phyloP scores from a whole-genome alignment of 2,329 filamentous ascomycete species.

The Xylariaceae sp. region DNA sequence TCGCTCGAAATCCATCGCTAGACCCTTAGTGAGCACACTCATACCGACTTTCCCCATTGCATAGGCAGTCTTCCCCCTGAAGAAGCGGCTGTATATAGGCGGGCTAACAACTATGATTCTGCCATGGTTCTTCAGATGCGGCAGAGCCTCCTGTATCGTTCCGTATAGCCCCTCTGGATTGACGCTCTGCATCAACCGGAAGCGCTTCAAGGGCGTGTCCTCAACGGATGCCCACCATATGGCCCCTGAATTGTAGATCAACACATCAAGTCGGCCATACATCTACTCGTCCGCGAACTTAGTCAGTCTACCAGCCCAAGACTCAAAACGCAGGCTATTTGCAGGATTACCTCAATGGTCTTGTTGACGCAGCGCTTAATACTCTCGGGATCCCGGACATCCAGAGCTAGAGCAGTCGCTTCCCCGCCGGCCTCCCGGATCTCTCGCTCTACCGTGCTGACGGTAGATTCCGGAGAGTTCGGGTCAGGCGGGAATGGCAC shows the following conservation, averaged over 20 bases:
- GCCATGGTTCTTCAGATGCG: slow-evolving; percentile 57
- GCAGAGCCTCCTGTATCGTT: slow-evolving; percentile 63
- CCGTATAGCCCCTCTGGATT: slow-evolving; percentile 75
- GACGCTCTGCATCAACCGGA: slow-evolving; percentile 71
- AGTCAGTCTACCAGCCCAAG: slow-evolving; percentile 3
- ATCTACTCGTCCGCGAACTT: slow-evolving; percentile 31
- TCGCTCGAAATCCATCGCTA: slow-evolving; percentile 75
- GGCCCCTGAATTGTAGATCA: slow-evolving; percentile 80
- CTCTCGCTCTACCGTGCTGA: slow-evolving; percentile 74
- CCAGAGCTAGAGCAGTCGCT: slow-evolving; percentile 63
- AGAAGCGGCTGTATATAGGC: slow-evolving; percentile 81
- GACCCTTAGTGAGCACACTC: slow-evolving; percentile 74
- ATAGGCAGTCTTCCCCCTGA: slow-evolving; percentile 81
- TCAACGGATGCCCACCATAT: slow-evolving; percentile 79
- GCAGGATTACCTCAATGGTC: slow-evolving; percentile 45
- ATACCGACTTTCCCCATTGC: slow-evolving; percentile 76
- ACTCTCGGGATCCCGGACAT: slow-evolving; percentile 62
- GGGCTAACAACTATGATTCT: slow-evolving; percentile 76
- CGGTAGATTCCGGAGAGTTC: slow-evolving; percentile 70
- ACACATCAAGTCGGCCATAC: slow-evolving; percentile 64
- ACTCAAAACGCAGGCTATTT: not conserved
- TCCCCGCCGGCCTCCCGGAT: slow-evolving; percentile 61
- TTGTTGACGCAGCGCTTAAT: slow-evolving; percentile 56
- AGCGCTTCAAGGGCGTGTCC: slow-evolving; percentile 70
- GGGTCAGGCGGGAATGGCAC: slow-evolving; percentile 68